Evolutionary conservation across 306 rosid species (phyloP).

Genomic region (Vigna mungo): DNA sequence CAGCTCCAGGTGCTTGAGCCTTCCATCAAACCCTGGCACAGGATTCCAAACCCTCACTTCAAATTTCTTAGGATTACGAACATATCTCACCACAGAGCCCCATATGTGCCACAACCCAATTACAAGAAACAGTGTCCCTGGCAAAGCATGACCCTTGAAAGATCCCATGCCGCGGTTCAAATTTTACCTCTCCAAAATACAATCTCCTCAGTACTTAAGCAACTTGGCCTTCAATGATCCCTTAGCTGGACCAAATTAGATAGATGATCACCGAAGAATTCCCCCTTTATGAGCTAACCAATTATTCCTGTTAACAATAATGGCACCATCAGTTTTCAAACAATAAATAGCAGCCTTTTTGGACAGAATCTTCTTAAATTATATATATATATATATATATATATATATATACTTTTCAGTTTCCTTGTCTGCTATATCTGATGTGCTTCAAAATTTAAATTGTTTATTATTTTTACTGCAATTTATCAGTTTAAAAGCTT

Average conservation of each 20-base stretch:
- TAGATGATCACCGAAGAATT: conserved; percentile 37
- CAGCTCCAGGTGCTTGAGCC: conserved; percentile 81
- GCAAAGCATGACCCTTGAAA: conserved; percentile 91
- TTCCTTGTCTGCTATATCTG: conserved; percentile 1
- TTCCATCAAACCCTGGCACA: conserved; percentile 82
- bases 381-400: not conserved
- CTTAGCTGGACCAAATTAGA: conserved; percentile 39
- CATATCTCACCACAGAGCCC: conserved; percentile 72
- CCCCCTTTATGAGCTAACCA: conserved; percentile 30
- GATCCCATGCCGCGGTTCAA: conserved; percentile 73
- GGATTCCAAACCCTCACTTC: conserved; percentile 80
- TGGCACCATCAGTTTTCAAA: conserved; percentile 37
- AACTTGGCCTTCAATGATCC: conserved; percentile 24
- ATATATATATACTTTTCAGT: conserved; percentile 24
- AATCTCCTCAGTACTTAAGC: conserved; percentile 10
- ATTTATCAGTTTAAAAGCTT: conserved; percentile 21
- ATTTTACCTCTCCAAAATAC: conserved; percentile 29
- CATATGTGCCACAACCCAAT: conserved; percentile 94
- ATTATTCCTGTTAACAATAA: conserved; percentile 32
- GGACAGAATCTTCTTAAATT: not conserved
- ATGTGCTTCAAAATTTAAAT: not conserved
- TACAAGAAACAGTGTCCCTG: conserved; percentile 90
- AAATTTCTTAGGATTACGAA: conserved; percentile 59
- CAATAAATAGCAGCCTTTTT: conserved; percentile 35
- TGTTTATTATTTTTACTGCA: conserved; percentile 12